Conservation (phyloP, 1,284 basidiomycete genomes). For the Leccinum pallidistipes region DNA sequence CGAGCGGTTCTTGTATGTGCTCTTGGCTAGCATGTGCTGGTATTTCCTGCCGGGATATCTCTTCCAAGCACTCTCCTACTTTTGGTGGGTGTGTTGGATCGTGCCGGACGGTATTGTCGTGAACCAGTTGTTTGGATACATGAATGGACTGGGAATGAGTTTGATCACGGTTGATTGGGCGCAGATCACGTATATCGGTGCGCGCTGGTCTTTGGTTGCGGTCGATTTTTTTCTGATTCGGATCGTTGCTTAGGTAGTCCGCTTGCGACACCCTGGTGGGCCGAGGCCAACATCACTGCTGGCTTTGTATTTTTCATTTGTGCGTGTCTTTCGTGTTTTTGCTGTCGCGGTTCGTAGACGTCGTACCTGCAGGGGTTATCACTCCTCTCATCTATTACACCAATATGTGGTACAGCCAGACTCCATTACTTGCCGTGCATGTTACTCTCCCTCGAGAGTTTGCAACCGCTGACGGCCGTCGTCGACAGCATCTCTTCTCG, state of each 20-base stretch:
- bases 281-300: constrained; percentile 75
- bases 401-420: constrained; percentile 60
- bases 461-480: not conserved
- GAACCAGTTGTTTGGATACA: constrained; percentile 80
- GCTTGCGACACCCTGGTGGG: constrained; percentile 72
- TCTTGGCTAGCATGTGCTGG: constrained; percentile 58
- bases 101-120: constrained; percentile 65
- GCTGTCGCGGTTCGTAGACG: not conserved
- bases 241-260: constrained; percentile 42
- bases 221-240: not conserved
- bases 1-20: constrained; percentile 69
- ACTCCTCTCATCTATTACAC: constrained; percentile 67
- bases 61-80: constrained; percentile 59
- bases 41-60: constrained; percentile 77
- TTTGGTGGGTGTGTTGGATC: constrained; percentile 83
- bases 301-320: constrained; percentile 81
- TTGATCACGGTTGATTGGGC: constrained; percentile 71
- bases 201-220: not conserved
- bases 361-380: constrained; percentile 47
- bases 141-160: constrained; percentile 73
- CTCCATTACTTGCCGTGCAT: constrained; percentile 45
- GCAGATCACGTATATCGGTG: constrained; percentile 51
- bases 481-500: constrained; percentile 47
- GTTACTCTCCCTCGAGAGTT: not conserved
- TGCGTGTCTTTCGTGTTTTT: not conserved